These are phyloP conservation scores for Dalechampia spathulata DNA, from an alignment of 441 rosid genomes.

Conservation along the genomic window DNA sequence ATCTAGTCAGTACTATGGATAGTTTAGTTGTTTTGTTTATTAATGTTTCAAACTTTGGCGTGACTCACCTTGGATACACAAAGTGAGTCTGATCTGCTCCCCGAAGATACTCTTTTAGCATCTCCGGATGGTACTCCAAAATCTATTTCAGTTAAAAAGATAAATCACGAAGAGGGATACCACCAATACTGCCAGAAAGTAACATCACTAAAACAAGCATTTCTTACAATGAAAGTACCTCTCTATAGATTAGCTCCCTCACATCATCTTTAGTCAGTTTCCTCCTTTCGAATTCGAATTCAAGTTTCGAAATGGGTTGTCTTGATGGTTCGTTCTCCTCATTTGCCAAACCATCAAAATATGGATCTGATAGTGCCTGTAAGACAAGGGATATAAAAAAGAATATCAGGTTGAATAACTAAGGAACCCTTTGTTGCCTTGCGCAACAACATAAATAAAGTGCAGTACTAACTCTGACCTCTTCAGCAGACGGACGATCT, in stretches of 20 bases:
- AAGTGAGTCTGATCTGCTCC: constrained; percentile 86
- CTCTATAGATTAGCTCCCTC: constrained; percentile 86
- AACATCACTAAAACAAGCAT: constrained; percentile 5
- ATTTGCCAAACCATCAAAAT: constrained; percentile 70
- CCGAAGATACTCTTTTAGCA: constrained; percentile 82
- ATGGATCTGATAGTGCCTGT: constrained; percentile 91
- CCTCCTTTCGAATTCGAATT: constrained; percentile 90
- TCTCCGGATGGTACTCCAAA: constrained; percentile 98
- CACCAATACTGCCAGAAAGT: constrained; percentile 8
- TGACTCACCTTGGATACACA: constrained; percentile 95
- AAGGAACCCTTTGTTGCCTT: no score
- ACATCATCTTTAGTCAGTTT: constrained; percentile 76
- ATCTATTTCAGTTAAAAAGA: constrained; percentile 45
- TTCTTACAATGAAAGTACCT: constrained; percentile 35
- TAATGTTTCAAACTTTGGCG: not conserved
- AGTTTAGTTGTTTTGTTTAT: not conserved
- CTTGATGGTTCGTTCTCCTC: constrained; percentile 67
- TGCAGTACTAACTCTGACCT: constrained; percentile 43
- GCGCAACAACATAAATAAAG: no score
- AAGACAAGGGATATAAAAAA: constrained; percentile 10
- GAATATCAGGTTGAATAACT: constrained; percentile 4
- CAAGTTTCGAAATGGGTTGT: constrained; percentile 79
- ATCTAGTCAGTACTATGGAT: not conserved
- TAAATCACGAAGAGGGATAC: constrained; percentile 1
- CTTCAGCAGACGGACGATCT: constrained; percentile 91